phyloP scores from a whole-genome alignment of 2,329 filamentous ascomycete species.

The Calonectria multiphialidica region DNA sequence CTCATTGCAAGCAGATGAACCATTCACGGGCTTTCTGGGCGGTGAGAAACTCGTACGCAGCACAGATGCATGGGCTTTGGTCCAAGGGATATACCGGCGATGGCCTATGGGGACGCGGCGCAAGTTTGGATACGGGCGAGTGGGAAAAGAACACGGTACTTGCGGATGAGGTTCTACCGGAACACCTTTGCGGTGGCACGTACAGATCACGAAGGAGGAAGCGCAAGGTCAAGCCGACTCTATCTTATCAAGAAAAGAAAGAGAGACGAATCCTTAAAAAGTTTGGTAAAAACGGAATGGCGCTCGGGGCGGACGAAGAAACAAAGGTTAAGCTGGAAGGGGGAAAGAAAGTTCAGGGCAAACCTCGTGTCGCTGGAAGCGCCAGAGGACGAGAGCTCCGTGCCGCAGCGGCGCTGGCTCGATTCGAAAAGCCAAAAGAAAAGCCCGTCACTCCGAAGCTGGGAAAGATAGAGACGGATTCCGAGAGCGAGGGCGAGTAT shows the following conservation, averaged over 20 bases:
- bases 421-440: conserved; percentile 73
- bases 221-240: conserved; percentile 62
- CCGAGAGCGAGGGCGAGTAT: conserved; percentile 61
- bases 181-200: conserved; percentile 85
- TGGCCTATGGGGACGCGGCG: conserved; percentile 84
- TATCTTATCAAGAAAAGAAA: conserved; percentile 79
- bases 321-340: conserved; percentile 75
- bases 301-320: conserved; percentile 77
- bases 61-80: conserved; percentile 80
- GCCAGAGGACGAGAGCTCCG: conserved; percentile 80
- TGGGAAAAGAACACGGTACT: conserved; percentile 66
- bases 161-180: conserved; percentile 69
- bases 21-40: conserved; percentile 86
- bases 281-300: conserved; percentile 78
- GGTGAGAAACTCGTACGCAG: conserved; percentile 79
- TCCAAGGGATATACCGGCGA: conserved; percentile 79
- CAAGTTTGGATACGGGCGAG: conserved; percentile 70
- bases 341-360: conserved; percentile 71
- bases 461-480: conserved; percentile 54
- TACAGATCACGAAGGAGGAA: conserved; percentile 73
- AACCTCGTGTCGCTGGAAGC: conserved; percentile 81
- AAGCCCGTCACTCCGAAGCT: conserved; percentile 45
- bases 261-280: conserved; percentile 80
- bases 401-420: conserved; percentile 80
- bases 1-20: conserved; percentile 94